phyloP scores from a whole-genome alignment of 2,329 filamentous ascomycete species.

The Ceratocystis smalleyi region DNA sequence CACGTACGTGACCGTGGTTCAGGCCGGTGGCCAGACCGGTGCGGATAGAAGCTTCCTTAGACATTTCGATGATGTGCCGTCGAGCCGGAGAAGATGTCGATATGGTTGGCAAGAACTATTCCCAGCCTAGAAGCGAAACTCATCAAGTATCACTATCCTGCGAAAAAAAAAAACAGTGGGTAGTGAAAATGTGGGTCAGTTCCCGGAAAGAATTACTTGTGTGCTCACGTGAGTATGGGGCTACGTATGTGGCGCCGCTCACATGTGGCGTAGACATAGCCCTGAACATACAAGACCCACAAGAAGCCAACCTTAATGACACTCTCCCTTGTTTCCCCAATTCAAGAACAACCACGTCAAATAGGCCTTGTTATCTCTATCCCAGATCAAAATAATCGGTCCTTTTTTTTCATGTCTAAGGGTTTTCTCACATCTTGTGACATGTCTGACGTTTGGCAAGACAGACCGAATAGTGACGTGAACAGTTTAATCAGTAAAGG shows the following conservation, averaged over 20 bases:
- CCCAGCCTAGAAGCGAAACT: conserved; percentile 6
- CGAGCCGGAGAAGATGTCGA: conserved; percentile 20
- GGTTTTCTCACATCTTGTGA: background rate
- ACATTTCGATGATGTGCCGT: conserved; percentile 32
- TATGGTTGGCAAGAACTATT: conserved; percentile 20
- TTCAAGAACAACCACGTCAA: background rate
- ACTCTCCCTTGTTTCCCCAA: background rate
- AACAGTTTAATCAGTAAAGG: background rate
- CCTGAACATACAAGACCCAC: background rate
- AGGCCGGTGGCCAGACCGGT: conserved; percentile 45
- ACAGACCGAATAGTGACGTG: background rate
- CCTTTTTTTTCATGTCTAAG: background rate
- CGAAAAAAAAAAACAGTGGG: conserved; percentile 12
- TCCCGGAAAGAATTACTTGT: conserved; percentile 7
- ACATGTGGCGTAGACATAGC: background rate
- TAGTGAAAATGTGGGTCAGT: conserved; percentile 9
- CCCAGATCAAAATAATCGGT: background rate
- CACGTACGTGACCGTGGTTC: conserved; percentile 51
- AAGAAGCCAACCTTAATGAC: background rate
- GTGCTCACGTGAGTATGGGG: conserved; percentile 13
- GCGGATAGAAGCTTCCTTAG: conserved; percentile 42
- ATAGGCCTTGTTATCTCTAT: background rate
- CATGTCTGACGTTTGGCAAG: background rate
- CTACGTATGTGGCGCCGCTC: background rate
- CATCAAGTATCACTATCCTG: conserved; percentile 1